phyloP scores from a whole-genome alignment of 805 yeast genomes.

The Tetrapisispora namnaoensis region DNA sequence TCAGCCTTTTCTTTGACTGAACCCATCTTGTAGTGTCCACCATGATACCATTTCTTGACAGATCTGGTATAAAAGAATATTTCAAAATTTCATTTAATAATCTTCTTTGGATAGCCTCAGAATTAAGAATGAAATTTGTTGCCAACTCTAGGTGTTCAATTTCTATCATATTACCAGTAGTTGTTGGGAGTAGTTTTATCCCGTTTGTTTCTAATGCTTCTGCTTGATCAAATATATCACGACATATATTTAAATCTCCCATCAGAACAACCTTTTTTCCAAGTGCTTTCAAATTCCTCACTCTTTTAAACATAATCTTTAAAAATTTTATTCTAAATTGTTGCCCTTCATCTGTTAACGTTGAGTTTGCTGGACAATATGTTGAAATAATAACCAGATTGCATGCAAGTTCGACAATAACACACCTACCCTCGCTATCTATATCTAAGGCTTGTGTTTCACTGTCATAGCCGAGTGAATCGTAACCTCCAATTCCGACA shows the following conservation, averaged over 20 bases:
- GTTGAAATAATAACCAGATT: slow-evolving; percentile 52
- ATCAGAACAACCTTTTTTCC: slow-evolving; percentile 67
- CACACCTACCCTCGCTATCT: slow-evolving; percentile 80
- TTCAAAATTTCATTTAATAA: slow-evolving; percentile 38
- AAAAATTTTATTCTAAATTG: slow-evolving; percentile 49
- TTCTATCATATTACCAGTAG: slow-evolving; percentile 31
- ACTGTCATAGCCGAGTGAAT: slow-evolving; percentile 18
- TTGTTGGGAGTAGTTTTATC: slow-evolving; percentile 29
- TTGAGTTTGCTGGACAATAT: slow-evolving; percentile 90
- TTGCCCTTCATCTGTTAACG: slow-evolving; percentile 58
- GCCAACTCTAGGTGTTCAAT: slow-evolving; percentile 22
- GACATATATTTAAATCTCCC: slow-evolving; percentile 83
- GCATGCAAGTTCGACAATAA: slow-evolving; percentile 60
- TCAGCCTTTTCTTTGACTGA: slow-evolving; percentile 45
- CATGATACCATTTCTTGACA: slow-evolving; percentile 35
- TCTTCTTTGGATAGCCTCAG: slow-evolving; percentile 33
- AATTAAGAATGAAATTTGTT: slow-evolving; percentile 29
- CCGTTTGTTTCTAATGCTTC: slow-evolving; percentile 37
- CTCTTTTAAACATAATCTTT: slow-evolving; percentile 48
- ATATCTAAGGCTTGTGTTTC: slow-evolving; percentile 34
- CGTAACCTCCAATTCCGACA: slow-evolving; percentile 65
- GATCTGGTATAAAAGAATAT: slow-evolving; percentile 27
- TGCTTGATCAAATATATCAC: slow-evolving; percentile 77
- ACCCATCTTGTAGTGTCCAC: slow-evolving; percentile 48
- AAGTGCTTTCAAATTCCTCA: slow-evolving; percentile 39